Conservation (phyloP, 768 basidiomycete genomes). For the Rhizopogon vesiculosus region DNA sequence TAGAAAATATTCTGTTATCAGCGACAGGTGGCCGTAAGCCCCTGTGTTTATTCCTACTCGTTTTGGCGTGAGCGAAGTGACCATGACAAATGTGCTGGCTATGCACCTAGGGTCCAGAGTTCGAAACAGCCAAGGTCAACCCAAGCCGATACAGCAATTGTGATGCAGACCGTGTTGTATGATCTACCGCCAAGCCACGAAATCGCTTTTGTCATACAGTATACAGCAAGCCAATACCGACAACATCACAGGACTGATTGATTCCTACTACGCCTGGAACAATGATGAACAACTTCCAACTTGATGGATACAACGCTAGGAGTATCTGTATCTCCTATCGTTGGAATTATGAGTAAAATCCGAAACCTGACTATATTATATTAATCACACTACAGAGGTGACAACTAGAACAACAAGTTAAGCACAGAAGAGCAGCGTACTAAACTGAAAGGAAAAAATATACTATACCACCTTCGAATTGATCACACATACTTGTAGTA, state of each 20-base stretch:
- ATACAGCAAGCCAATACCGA: background rate
- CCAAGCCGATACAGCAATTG: background rate
- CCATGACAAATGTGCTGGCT: background rate
- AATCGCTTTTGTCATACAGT: too few relatives aligned
- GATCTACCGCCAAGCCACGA: too few relatives aligned
- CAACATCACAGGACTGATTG: background rate
- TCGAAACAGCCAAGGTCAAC: too few relatives aligned
- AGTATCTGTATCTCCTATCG: background rate
- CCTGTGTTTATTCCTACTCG: background rate
- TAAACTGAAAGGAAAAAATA: background rate
- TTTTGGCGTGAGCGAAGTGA: background rate
- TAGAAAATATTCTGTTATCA: background rate
- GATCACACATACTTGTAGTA: background rate
- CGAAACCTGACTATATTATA: background rate
- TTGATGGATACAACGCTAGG: background rate
- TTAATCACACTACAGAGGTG: background rate
- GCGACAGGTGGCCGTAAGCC: background rate
- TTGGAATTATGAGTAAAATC: background rate
- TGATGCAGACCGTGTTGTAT: background rate
- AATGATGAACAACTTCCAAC: background rate
- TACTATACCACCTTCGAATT: conserved; percentile 2
- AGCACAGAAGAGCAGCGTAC: background rate
- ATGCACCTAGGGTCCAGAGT: background rate
- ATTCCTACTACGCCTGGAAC: background rate
- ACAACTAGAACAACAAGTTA: conserved; percentile 2